phyloP scores from a whole-genome alignment of 768 basidiomycete genomes.

The Mycena olivaceomarginata region DNA sequence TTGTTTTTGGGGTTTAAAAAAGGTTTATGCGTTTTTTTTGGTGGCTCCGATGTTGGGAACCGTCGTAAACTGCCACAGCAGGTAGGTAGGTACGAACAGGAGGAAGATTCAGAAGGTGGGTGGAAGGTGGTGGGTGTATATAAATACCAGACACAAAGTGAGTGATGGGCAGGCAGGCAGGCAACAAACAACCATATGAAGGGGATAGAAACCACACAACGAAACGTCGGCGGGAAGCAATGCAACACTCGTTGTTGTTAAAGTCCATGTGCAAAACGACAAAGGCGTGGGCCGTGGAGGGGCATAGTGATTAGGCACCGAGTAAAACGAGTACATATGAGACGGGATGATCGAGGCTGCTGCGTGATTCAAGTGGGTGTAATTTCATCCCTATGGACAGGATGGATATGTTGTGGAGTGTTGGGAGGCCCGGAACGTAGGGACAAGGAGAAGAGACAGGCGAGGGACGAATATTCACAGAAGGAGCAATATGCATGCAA shows the following conservation, averaged over 20 bases:
- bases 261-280: slow-evolving; percentile 47
- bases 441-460: slow-evolving; percentile 53
- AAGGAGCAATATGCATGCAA: slow-evolving; percentile 43
- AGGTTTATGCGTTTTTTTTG: slow-evolving; percentile 56
- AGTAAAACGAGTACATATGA: slow-evolving; percentile 40
- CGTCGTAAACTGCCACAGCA: slow-evolving; percentile 17
- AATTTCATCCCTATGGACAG: slow-evolving; percentile 69
- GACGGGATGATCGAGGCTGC: slow-evolving; percentile 52
- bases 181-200: background rate
- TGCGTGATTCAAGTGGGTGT: slow-evolving; percentile 40
- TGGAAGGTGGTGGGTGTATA: slow-evolving; percentile 53
- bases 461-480: slow-evolving; percentile 58
- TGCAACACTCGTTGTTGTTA: slow-evolving; percentile 35
- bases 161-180: slow-evolving; percentile 27
- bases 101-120: slow-evolving; percentile 45
- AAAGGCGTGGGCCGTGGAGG: slow-evolving; percentile 48
- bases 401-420: slow-evolving; percentile 79
- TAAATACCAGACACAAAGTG: slow-evolving; percentile 58
- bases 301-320: slow-evolving; percentile 40
- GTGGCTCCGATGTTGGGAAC: slow-evolving; percentile 45
- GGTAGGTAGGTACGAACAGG: slow-evolving; percentile 45
- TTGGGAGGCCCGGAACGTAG: slow-evolving; percentile 56
- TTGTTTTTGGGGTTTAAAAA: slow-evolving; percentile 69
- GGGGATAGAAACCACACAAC: slow-evolving; percentile 33
- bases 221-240: slow-evolving; percentile 40